A percentile compares a stretch with the other conserved stretches of the same genome.
Conservation (phyloP, 1,284 basidiomycete genomes). For the Volvariella volvacea region DNA sequence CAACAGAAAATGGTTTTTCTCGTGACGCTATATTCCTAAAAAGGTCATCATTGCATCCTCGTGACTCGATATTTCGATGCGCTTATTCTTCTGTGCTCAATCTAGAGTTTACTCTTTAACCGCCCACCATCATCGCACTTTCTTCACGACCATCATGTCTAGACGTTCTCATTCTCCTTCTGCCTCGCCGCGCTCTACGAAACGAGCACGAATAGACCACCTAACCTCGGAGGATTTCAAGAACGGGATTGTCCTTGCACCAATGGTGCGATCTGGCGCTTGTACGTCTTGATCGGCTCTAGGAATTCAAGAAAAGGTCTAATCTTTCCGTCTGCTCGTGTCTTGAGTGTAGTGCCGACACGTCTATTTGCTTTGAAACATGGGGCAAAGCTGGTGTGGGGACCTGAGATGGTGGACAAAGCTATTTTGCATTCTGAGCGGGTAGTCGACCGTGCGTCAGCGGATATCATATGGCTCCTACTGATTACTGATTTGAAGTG, state of each 20-base stretch:
- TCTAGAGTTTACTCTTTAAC: too few relatives aligned
- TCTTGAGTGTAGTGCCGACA: constrained; percentile 56
- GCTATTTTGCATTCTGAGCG: constrained; percentile 87
- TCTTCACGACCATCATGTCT: constrained; percentile 31
- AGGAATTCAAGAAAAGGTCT: neutral
- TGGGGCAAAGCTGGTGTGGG: constrained; percentile 94
- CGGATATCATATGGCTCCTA: constrained; percentile 4
- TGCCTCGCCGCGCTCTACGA: constrained; percentile 42
- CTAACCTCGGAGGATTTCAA: constrained; percentile 64
- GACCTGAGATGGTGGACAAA: constrained; percentile 94
- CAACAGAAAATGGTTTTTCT: too few relatives aligned
- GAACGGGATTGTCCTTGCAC: constrained; percentile 83
- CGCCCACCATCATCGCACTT: neutral
- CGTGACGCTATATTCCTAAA: too few relatives aligned
- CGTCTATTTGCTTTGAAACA: constrained; percentile 87
- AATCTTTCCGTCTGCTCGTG: constrained; percentile 5
- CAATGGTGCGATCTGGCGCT: constrained; percentile 92
- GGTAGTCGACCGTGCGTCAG: constrained; percentile 73
- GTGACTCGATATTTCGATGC: too few relatives aligned
- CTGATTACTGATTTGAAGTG: constrained; percentile 4
- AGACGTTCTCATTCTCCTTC: constrained; percentile 39
- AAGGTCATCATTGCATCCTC: too few relatives aligned
- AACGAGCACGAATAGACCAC: constrained; percentile 49
- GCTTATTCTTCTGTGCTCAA: too few relatives aligned
- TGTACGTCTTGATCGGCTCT: constrained; percentile 42